Conservation (phyloP, 106 monocot species). For the Xerophyta viscosa region DNA sequence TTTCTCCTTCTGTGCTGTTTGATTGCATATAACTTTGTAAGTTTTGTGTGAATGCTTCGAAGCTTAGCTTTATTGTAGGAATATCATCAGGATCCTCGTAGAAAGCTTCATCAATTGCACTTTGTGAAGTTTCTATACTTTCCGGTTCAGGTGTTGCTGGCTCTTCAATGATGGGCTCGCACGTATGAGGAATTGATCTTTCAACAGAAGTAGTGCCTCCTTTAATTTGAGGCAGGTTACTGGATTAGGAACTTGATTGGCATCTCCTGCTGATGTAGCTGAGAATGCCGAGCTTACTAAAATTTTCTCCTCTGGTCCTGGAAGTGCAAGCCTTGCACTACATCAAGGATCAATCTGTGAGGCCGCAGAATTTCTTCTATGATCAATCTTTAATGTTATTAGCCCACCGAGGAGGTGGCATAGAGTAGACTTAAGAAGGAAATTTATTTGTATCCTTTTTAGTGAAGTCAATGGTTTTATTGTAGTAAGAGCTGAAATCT, state of each 20-base stretch:
- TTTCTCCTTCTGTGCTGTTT: slow-evolving; percentile 31
- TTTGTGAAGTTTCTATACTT: slow-evolving; percentile 21
- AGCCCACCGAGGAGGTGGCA: no score
- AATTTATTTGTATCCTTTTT: no score
- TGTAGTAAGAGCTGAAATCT: no score
- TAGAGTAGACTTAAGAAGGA: no score
- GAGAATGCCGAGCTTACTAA: slow-evolving; percentile 16
- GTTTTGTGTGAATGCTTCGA: slow-evolving; percentile 53
- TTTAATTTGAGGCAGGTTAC: slow-evolving; percentile 25
- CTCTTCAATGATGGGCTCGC: slow-evolving; percentile 66
- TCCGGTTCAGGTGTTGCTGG: slow-evolving; percentile 54
- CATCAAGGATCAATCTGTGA: slow-evolving; percentile 2
- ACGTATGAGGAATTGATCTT: slow-evolving; percentile 5
- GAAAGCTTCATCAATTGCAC: slow-evolving; percentile 53
- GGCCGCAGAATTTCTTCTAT: background rate
- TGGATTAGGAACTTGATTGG: slow-evolving; percentile 2
- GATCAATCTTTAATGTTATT: background rate
- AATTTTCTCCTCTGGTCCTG: slow-evolving; percentile 49
- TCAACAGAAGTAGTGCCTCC: slow-evolving; percentile 6
- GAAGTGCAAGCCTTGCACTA: slow-evolving; percentile 69
- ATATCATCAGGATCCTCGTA: slow-evolving; percentile 65
- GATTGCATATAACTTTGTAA: slow-evolving; percentile 42
- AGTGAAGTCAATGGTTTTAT: no score
- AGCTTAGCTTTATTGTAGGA: slow-evolving; percentile 51
- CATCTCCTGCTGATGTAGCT: slow-evolving; percentile 2